Evolutionary conservation across 2,329 filamentous ascomycete genomes (phyloP).

Genomic region (Penicillium verrucosum): DNA sequence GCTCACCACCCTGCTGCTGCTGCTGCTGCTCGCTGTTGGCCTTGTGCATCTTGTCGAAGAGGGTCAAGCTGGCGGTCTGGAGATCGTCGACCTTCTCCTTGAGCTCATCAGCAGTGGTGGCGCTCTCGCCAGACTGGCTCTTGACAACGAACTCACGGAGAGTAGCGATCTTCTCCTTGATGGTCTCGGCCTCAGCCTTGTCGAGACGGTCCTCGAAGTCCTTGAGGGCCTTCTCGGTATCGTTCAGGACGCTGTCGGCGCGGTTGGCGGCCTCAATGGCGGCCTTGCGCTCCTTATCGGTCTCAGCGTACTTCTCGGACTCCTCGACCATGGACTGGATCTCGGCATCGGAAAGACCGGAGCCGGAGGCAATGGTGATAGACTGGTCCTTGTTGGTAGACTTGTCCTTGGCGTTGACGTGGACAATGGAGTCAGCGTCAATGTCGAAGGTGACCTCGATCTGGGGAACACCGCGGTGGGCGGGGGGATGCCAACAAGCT

Average conservation of each 20-base stretch:
- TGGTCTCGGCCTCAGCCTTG: conserved; percentile 89
- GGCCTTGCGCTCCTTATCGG: conserved; percentile 94
- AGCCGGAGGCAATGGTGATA: conserved; percentile 97
- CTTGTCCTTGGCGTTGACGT: conserved; percentile 98
- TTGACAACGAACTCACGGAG: conserved; percentile 89
- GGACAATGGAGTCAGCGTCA: conserved; percentile 94
- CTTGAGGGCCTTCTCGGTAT: conserved; percentile 97
- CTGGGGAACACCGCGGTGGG: conserved; percentile 93
- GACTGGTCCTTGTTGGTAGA: conserved; percentile 99
- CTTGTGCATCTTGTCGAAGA: conserved; percentile 99
- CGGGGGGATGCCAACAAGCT: conserved; percentile 96
- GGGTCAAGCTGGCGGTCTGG: conserved; percentile 88
- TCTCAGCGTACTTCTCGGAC: conserved; percentile 91
- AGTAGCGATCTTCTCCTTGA: conserved; percentile 85
- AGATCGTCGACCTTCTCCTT: conserved; percentile 99
- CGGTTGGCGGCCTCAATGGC: conserved; percentile 97
- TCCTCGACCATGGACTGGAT: conserved; percentile 98
- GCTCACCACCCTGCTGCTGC: conserved; percentile 48
- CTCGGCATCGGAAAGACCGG: conserved; percentile 89
- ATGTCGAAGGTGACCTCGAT: conserved; percentile 99
- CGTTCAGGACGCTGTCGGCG: conserved; percentile 91
- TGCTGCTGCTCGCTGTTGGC: conserved; percentile 68
- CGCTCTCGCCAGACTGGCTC: conserved; percentile 89
- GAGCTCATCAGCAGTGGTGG: conserved; percentile 82
- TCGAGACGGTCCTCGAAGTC: conserved; percentile 94